Evolutionary conservation across 306 rosid genomes (phyloP), one percentile per base, ranked within the genome.

Genomic region (Begonia peltatifolia): DNA sequence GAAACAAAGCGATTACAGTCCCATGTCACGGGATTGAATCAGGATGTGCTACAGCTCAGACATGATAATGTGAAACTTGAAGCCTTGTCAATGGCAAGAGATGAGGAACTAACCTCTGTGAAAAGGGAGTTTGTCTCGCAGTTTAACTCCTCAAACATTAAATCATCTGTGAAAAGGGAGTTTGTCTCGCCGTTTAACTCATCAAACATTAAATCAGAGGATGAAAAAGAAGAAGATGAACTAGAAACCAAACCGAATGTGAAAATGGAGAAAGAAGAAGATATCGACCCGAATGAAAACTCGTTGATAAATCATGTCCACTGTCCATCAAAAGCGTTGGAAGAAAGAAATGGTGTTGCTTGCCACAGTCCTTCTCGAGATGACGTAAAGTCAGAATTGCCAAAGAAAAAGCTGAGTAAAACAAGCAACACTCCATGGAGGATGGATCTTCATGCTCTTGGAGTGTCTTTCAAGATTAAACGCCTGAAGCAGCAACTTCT

Each of bases 361-460:
- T 38, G 55, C 35, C 63, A 49, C 20, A 53, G 63, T 48, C 54
- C 61, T 48, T 42, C 23, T 13, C 65, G 58, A 47, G 74, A 59
- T 41, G 72, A 57, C 6, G 60, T 65, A 12, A 64, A 49, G 25
- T 55, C 66, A 44, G 60, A 63, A 25, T 63, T 63, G 17, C 56
- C 64, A 9, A 38, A 50, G 14, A 59, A 57, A 16, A 59, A 61
- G 41, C 58, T 52, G 42, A 66, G 56, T 49, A 61, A 55, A 59
- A 59, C 59, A 55, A 61, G 55, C 48, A 67, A 47, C 50, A 38
- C 77, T 14, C 63, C 12, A 57, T 83, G 94, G 95, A 82, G 81
- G 74, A 78, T 90, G 87, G 97, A 90, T 68, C 81, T 90, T 42
- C 89, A 85, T 65, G 94, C 95, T 59, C 87, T 89, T 61, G 94